A percentile compares a stretch with the other conserved stretches of the same genome.
phyloP scores from a whole-genome alignment of 2,329 filamentous ascomycete genomes.

The Ophioceras dolichostomum region DNA sequence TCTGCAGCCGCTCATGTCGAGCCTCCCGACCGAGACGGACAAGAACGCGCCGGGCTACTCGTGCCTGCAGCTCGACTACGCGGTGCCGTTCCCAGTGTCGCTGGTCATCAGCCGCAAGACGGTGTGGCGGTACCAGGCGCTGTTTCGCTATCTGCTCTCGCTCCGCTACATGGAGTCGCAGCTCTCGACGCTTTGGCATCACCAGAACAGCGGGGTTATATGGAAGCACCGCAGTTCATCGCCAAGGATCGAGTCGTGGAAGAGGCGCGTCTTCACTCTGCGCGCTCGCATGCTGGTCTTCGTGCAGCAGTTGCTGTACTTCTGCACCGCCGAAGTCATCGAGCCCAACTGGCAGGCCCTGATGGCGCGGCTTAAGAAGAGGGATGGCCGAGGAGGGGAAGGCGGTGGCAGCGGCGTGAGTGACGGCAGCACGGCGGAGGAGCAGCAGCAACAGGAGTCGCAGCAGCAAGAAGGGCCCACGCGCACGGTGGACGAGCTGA shows the following conservation, averaged over 20 bases:
- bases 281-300: conserved; percentile 93
- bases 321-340: conserved; percentile 93
- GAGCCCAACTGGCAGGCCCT: conserved; percentile 94
- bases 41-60: conserved; percentile 86
- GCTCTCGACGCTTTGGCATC: conserved; percentile 79
- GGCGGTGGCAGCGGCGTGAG: conserved; percentile 11
- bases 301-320: conserved; percentile 92
- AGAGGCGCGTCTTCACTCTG: conserved; percentile 81
- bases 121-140: conserved; percentile 88
- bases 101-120: conserved; percentile 94
- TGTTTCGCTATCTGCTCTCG: conserved; percentile 89
- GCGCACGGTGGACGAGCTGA: conserved; percentile 88
- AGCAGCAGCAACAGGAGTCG: conserved; percentile 1
- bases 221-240: conserved; percentile 76
- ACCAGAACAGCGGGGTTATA: conserved; percentile 66
- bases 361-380: conserved; percentile 70
- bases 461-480: conserved; percentile 16
- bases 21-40: conserved; percentile 25
- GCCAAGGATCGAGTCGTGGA: conserved; percentile 75
- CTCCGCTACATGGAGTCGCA: conserved; percentile 82
- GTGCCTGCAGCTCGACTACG: conserved; percentile 86
- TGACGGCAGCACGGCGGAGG: conserved; percentile 10
- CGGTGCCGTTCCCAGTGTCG: conserved; percentile 88
- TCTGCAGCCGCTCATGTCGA: conserved; percentile 53
- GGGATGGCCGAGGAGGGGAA: conserved; percentile 29